phyloP scores from a whole-genome alignment of 73 alveolate genomes.

The Paramecium biaurelia region DNA sequence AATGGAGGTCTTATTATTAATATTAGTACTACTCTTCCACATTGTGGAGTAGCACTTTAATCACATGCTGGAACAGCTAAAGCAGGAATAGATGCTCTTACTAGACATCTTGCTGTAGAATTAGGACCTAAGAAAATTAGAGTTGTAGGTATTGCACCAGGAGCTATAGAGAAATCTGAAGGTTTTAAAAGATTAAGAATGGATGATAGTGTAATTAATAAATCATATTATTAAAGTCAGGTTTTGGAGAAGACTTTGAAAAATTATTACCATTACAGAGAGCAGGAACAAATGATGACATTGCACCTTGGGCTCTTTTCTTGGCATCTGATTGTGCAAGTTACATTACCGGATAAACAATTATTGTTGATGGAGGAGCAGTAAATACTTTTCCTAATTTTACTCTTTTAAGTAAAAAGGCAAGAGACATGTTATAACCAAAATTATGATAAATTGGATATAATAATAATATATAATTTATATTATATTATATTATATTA shows the following conservation, averaged over 20 bases:
- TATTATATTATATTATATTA: no score
- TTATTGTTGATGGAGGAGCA: slow-evolving; percentile 87
- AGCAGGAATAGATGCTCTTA: slow-evolving; percentile 86
- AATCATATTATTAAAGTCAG: slow-evolving; percentile 23
- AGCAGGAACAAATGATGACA: slow-evolving; percentile 71
- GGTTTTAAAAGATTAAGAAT: slow-evolving; percentile 81
- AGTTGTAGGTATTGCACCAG: slow-evolving; percentile 87
- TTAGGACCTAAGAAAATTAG: slow-evolving; percentile 86
- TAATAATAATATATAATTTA: no score
- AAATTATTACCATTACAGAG: slow-evolving; percentile 62
- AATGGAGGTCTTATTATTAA: slow-evolving; percentile 86
- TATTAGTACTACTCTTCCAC: slow-evolving; percentile 85
- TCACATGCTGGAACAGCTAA: slow-evolving; percentile 89
- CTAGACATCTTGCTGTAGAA: slow-evolving; percentile 86
- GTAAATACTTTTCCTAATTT: slow-evolving; percentile 79
- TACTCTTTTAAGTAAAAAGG: slow-evolving; percentile 49
- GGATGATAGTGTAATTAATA: slow-evolving; percentile 60
- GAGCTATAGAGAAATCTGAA: slow-evolving; percentile 86
- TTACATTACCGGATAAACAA: slow-evolving; percentile 79
- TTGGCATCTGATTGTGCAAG: slow-evolving; percentile 77
- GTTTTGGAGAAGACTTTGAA: slow-evolving; percentile 25
- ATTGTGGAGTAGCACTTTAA: slow-evolving; percentile 76
- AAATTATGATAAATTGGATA: neutral
- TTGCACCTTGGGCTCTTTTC: slow-evolving; percentile 79
- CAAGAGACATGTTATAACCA: slow-evolving; percentile 42